Percentiles rank a stretch among this genome's conserved stretches.
Evolutionary conservation across 139 green algal genomes (phyloP).

Genomic region (Coelastrella sp.): DNA sequence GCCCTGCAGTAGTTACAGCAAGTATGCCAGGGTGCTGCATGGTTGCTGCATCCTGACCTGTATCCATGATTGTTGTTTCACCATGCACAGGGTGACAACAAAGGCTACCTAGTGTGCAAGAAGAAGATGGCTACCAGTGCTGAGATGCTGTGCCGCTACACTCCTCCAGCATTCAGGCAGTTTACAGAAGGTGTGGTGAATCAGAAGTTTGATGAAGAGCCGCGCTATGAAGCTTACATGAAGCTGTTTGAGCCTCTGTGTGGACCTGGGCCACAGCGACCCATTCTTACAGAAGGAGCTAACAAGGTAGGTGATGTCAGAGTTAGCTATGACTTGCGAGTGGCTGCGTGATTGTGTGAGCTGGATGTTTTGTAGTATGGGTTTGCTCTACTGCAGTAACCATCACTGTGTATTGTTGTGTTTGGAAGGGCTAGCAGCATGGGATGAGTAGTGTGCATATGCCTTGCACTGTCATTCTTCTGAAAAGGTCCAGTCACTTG

Average conservation of each 20-base stretch:
- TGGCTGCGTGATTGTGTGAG: too few species aligned
- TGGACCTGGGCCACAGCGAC: constrained; percentile 78
- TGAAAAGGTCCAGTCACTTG: too few species aligned
- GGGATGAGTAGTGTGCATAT: background rate
- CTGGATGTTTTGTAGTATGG: too few species aligned
- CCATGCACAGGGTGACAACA: constrained; percentile 93
- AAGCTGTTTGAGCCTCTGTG: constrained; percentile 96
- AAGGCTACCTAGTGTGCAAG: constrained; percentile 99
- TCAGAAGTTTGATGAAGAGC: constrained; percentile 99
- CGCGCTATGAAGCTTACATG: constrained; percentile 85
- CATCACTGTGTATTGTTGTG: too few species aligned
- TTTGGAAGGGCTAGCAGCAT: too few species aligned
- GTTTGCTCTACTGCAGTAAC: too few species aligned
- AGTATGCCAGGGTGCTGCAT: too few species aligned
- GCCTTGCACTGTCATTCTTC: background rate
- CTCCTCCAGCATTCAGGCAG: constrained; percentile 93
- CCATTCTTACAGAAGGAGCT: constrained; percentile 86
- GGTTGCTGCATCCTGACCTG: background rate
- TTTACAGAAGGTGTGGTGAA: constrained; percentile 90
- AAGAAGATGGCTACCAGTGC: constrained; percentile 99
- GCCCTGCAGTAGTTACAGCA: too few species aligned
- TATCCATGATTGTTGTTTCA: background rate
- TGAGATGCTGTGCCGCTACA: constrained; percentile 98
- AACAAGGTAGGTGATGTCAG: constrained; percentile 52
- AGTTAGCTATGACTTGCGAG: background rate